Evolutionary conservation across 768 basidiomycete genomes (phyloP), one percentile per base, ranked within the genome.

Genomic region (Rhodotorula diobovata): DNA sequence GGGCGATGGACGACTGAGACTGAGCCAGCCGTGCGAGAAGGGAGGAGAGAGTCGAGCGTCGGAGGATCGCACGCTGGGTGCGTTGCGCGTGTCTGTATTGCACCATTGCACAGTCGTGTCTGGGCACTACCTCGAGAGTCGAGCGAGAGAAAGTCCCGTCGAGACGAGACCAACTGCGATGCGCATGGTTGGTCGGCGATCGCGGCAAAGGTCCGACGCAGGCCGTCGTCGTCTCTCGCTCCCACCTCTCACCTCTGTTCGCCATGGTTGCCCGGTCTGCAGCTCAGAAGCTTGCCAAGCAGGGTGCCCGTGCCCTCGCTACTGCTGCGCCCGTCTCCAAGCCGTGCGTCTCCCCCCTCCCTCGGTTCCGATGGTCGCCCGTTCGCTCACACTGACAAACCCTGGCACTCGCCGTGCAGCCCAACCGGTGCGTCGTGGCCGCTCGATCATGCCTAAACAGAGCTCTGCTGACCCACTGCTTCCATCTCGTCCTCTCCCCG

Each of bases 371-470:
- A 25, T 32, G 15, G 34, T 34, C 54, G 54, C 54, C 25, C 54
- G 50, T 9, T 34, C 34, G 23, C 21, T n/a, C 23, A 28, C 32
- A 20, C 50, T 48, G 60, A 57, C 57, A 18, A 62, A 2, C 28
- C 11, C 37, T n/a, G 14, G 25, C n/a, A 2, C 30, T 6, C 14
- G 2, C 20, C 25, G 41, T 45, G 39, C 70, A 71, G 70, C 34
- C 70, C 70, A 0, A 71, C 70, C 28, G 70, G 70, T 71, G 35
- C 23, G 70, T 55, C 21, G 25, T 7, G 0, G 8, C 16, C 51
- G 25, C 11, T 35, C 0, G 4, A n/a, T 18, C 9, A 39, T 6
- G 20, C 12, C 2, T 8, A 8, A 0, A 0, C 0, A n/a, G 32
- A 30, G 25, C 58, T 61, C 1, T 23, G 46, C 43, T 56, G 25